Base-by-base conservation (phyloP, 345 rosid genomes). In the Iberis pinnata region DNA sequence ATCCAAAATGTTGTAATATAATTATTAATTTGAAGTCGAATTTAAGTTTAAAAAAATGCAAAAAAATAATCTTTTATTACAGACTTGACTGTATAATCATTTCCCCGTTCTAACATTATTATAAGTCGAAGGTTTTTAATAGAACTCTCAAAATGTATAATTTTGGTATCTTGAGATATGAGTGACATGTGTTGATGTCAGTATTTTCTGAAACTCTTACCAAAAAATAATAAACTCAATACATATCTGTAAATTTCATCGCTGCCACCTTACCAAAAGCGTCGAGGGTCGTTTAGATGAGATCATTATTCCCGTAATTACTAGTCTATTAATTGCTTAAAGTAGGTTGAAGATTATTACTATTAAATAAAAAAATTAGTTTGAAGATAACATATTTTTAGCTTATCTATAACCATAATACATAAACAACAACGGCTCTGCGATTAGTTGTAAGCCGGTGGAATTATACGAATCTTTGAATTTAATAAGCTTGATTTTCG, bases 391-490 rank as follows among this genome's bases (percentile, higher is more conserved):
- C 9, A 22, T 24, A 32, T 13, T 47, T 17, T 13, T 8, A 48
- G 48, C 38, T 25, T 47, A 57, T n/a, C n/a, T n/a, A n/a, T n/a
- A n/a, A 27, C 10, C 9, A 50, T 31, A 39, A 7, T 4, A 35
- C 12, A 13, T 62, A 53, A 41, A 49, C 31, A 41, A 41, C 26
- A 29, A 9, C 16, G 41, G 58, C n/a, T 17, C 18, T 26, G 43
- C 1, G 43, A 66, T 58, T 66, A 27, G 70, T 65, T 49, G 59
- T 19, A 43, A 44, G 59, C 59, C 63, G 41, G 59, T 58, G 64
- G 53, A 65, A 43, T 59, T 44, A 52, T 52, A 59, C 22, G 44
- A 67, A 53, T 59, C 65, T 29, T 9, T 12, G 60, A 45, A 25
- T 67, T 67, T 52, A 67, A 53, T 67, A 59, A 53, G 43, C 44